Base-by-base conservation (phyloP, 257 asterid species). In the Hygrophila difformis region DNA sequence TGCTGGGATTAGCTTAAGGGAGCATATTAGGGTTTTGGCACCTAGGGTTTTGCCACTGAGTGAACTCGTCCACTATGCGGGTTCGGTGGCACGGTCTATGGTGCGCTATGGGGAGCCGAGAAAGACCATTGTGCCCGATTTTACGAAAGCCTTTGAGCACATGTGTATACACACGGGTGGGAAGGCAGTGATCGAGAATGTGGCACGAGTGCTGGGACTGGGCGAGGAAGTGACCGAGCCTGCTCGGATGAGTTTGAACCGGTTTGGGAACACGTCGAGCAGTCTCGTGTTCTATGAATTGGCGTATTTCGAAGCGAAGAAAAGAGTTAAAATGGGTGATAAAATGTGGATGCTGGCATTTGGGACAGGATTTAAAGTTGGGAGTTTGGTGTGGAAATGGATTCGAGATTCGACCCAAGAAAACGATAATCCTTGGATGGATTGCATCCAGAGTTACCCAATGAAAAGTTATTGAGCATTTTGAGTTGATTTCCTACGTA, bases 301-400 rank as follows among this genome's bases (percentile, higher is more conserved):
- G 62, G 84, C 85, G 47, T 84, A 84, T 64, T 74, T 79, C 34
- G 94, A 84, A 58, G 93, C 85, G 0, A 84, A 84, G 14, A 49
- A 20, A 9, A 68, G 77, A 36, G 71, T 60, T 3, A 80, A 64
- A 51, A 74, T 55, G 18, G 94, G 94, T 5, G 93, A 84, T 28
- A 79, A 36, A 18, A 66, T 84, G 78, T 84, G 93, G 93, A 77
- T 79, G 82, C 33, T 83, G n/a, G 85, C 68, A 7, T 79, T 83
- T 50, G 92, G 92, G 39, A 76, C 94, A 0, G 92, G 94, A 1
- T 77, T 79, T 53, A 79, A 83, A 34, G 71, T 66, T 44, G 79
- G 87, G 1, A 84, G 93, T 51, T 49, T 79, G 46, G 68, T 80
- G 1, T 80, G 87, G 88, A 68, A 64, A 45, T 74, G 77, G 62